Evolutionary conservation across 148 eudicot genomes (phyloP), one percentile per base, ranked within the genome.

Genomic region (Camellia granthamiana): DNA sequence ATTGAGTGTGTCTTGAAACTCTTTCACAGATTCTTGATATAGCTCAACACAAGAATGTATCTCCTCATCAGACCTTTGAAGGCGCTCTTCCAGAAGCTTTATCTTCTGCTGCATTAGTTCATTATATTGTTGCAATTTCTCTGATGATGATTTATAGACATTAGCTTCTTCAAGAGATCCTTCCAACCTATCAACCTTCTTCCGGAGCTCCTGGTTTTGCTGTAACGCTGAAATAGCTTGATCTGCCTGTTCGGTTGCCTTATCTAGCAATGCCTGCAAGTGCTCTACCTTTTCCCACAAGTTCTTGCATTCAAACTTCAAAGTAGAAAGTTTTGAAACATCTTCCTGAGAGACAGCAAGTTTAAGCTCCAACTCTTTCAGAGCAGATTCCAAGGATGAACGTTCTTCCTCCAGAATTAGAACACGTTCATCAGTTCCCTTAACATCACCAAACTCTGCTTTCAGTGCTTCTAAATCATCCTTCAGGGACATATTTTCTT

Each of bases 1-100:
- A 84, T 81, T 62, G 61, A 96, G 92, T 52, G 91, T 93, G 75
- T 91, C 95, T 76, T 96, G 97, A 75, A 96, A 96, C 69, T 93
- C 98, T 84, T 90, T 84, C 78, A 91, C 89, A 69, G 97, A 93
- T 84, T 93, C 98, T 84, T 93, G 95, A 88, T 93, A 93, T 77
- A 88, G 80, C 72, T 91, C 88, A 82, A 96, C 88, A 90, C 89
- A 90, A 73, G 97, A 89, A 63, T 85, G 84, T 75, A 93, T 89
- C 77, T 93, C 99, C 78, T 89, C 93, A 83, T 93, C 99, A 82
- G 99, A 93, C 76, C 76, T 92, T 85, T 86, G 88, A 77, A 96
- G 90, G 67, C 89, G 97, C 82, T 96, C 95, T 81, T 96, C 99
- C 81, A 96, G 82, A 58, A 90, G 86, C 81, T 89, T 86, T 76